These are phyloP conservation scores for Eucalyptus guilfoylei DNA, from an alignment of 345 rosid genomes.

Conservation along the genomic window DNA sequence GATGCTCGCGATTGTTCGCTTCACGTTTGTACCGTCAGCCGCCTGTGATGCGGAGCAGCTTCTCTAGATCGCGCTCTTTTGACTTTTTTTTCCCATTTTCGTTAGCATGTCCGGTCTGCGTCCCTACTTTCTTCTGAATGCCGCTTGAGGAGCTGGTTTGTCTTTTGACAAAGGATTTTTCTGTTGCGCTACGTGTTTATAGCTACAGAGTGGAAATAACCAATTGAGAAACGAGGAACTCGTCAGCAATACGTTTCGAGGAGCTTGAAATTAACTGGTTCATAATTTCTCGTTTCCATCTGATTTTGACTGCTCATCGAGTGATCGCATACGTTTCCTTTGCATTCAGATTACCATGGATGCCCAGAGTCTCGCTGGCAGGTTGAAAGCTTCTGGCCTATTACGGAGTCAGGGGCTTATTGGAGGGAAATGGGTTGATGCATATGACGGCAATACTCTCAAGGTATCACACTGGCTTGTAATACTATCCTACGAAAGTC, in stretches of 20 bases:
- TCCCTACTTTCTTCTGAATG: background rate
- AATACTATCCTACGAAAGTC: background rate
- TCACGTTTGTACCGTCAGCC: background rate
- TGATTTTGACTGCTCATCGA: background rate
- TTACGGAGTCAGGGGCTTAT: slow-evolving; percentile 64
- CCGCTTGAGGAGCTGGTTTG: background rate
- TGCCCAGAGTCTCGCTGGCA: slow-evolving; percentile 21
- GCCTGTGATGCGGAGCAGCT: background rate
- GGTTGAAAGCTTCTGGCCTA: slow-evolving; percentile 41
- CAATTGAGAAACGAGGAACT: background rate
- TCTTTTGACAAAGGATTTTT: background rate
- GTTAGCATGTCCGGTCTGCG: background rate
- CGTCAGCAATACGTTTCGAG: background rate
- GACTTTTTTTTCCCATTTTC: background rate
- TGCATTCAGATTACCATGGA: slow-evolving; percentile 49
- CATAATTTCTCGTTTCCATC: background rate
- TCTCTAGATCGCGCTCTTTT: background rate
- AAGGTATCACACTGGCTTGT: slow-evolving; percentile 21
- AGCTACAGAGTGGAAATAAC: background rate
- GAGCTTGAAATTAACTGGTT: background rate
- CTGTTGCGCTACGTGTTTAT: background rate
- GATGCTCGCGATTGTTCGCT: background rate
- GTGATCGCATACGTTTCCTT: background rate
- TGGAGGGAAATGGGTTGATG: slow-evolving; percentile 83
- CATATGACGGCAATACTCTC: slow-evolving; percentile 59